Percentiles rank a stretch among this genome's conserved stretches.
These are phyloP conservation scores for Termitomyces eurrhizus DNA, from an alignment of 768 basidiomycete genomes.

Conservation along the genomic window DNA sequence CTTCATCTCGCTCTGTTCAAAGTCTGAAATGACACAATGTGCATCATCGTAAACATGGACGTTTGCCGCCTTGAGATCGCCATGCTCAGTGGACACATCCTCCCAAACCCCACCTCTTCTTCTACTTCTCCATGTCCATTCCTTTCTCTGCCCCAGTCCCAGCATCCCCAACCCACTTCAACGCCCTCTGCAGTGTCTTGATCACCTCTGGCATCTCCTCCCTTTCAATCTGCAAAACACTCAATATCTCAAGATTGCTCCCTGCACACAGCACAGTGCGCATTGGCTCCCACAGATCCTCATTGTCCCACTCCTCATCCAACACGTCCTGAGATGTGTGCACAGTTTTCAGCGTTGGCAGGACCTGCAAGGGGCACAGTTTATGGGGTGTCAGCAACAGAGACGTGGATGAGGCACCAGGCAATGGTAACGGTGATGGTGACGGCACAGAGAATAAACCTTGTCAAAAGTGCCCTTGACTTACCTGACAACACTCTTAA, in stretches of 20 bases:
- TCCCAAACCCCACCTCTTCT: not conserved
- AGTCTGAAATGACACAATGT: slow-evolving; percentile 75
- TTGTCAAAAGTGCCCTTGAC: no score
- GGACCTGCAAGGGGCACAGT: slow-evolving; percentile 8
- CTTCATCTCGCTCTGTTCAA: slow-evolving; percentile 80
- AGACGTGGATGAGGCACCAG: not conserved
- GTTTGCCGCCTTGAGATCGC: slow-evolving; percentile 81
- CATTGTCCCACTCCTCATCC: slow-evolving; percentile 51
- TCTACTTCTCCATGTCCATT: not conserved
- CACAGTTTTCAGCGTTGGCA: slow-evolving; percentile 20
- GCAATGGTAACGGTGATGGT: not conserved
- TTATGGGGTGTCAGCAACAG: not conserved
- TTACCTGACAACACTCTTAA: no score
- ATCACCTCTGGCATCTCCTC: slow-evolving; percentile 79
- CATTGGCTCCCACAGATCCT: slow-evolving; percentile 56
- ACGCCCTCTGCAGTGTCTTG: slow-evolving; percentile 69
- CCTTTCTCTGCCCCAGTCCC: slow-evolving; percentile 2
- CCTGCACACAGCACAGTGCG: slow-evolving; percentile 50
- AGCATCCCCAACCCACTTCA: slow-evolving; percentile 42
- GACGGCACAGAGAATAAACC: not conserved
- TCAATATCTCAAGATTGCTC: slow-evolving; percentile 61
- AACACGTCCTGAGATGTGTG: slow-evolving; percentile 36
- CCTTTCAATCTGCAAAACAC: slow-evolving; percentile 55
- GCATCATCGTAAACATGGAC: slow-evolving; percentile 67
- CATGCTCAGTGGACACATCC: slow-evolving; percentile 37